These are phyloP conservation scores for Botrytis fragariae DNA, from an alignment of 2,329 filamentous ascomycete species.

Conservation along the genomic window DNA sequence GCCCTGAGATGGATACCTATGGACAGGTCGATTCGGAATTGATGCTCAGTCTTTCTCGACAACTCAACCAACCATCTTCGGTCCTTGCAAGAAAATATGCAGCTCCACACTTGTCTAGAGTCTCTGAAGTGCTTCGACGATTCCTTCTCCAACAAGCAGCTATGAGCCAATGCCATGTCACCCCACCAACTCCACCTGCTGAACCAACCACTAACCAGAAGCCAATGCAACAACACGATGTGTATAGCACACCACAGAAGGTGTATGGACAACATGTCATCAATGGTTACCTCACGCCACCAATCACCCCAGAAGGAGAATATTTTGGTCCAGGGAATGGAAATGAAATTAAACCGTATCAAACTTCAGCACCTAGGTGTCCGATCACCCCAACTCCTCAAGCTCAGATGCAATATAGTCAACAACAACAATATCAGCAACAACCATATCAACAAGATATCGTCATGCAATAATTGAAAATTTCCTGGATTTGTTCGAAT, in stretches of 20 bases:
- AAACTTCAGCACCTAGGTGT: conserved; percentile 44
- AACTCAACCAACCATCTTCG: conserved; percentile 64
- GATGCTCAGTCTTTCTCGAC: conserved; percentile 51
- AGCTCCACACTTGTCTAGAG: conserved; percentile 61
- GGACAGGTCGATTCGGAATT: conserved; percentile 69
- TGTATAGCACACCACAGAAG: conserved; percentile 77
- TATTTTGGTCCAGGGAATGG: conserved; percentile 43
- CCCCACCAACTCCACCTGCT: conserved; percentile 59
- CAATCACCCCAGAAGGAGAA: conserved; percentile 75
- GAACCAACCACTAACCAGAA: conserved; percentile 50
- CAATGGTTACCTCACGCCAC: conserved; percentile 78
- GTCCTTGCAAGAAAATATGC: conserved; percentile 68
- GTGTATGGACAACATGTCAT: conserved; percentile 60
- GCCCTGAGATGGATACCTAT: conserved; percentile 70
- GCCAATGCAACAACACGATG: conserved; percentile 44
- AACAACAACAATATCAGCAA: conserved; percentile 44
- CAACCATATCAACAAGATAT: conserved; percentile 45
- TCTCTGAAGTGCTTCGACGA: conserved; percentile 61
- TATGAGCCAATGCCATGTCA: conserved; percentile 52
- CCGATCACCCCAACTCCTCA: conserved; percentile 61
- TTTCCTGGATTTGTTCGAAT: background rate
- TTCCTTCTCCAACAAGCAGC: conserved; percentile 64
- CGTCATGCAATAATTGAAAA: conserved; percentile 33
- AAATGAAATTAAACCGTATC: conserved; percentile 33
- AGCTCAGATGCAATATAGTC: conserved; percentile 44